These are phyloP conservation scores for Cladophialophora bantiana DNA, from an alignment of 2,329 filamentous ascomycete species.

Conservation along the genomic window DNA sequence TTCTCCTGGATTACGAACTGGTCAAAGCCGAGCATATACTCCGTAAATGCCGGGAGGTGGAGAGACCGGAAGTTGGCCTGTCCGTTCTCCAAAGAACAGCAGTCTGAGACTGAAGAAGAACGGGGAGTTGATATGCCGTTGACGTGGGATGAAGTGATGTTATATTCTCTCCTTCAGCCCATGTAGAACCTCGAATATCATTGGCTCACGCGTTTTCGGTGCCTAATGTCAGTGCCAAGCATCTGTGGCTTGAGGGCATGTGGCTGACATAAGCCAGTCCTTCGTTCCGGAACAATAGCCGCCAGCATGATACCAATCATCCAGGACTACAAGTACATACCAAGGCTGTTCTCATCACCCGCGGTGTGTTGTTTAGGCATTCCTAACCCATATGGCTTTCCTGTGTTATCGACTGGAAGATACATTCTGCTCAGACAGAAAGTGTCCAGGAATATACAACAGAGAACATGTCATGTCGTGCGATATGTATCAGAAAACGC, in stretches of 20 bases:
- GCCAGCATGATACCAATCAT: neutral
- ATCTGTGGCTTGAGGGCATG: slow-evolving; percentile 6
- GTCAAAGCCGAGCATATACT: neutral
- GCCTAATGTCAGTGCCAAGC: slow-evolving; percentile 24
- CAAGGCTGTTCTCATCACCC: too few species aligned
- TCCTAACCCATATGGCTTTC: neutral
- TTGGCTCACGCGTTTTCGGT: slow-evolving; percentile 20
- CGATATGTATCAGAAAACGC: slow-evolving; percentile 24
- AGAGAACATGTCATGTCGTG: slow-evolving; percentile 34
- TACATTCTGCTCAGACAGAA: neutral
- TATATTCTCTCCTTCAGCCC: slow-evolving; percentile 14
- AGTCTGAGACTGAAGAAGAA: neutral
- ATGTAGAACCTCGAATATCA: slow-evolving; percentile 6
- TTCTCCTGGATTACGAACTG: neutral
- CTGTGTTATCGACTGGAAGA: neutral
- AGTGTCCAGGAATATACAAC: slow-evolving; percentile 15
- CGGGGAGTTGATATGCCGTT: neutral
- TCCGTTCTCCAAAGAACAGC: neutral
- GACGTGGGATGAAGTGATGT: slow-evolving; percentile 13
- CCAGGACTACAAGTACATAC: too few species aligned
- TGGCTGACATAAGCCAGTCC: slow-evolving; percentile 35
- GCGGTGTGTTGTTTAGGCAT: too few species aligned
- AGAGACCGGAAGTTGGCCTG: neutral
- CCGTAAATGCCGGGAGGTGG: neutral
- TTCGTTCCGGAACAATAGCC: neutral